These are phyloP conservation scores for Yamadazyma friedrichii DNA, from an alignment of 1,139 yeast genomes.

Conservation along the genomic window DNA sequence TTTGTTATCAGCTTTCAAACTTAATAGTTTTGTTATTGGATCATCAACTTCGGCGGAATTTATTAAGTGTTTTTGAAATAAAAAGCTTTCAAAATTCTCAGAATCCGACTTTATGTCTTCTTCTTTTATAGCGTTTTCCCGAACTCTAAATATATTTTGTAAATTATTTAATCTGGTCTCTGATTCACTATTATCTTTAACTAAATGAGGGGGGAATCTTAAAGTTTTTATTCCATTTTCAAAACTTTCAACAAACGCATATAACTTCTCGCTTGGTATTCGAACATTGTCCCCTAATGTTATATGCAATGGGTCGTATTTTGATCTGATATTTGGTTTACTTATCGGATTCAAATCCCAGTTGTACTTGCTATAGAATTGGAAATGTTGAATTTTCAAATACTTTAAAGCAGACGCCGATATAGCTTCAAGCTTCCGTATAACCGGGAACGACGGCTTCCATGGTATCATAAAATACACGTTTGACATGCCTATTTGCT, in stretches of 20 bases:
- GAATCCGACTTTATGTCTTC: not conserved
- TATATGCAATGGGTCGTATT: slow-evolving; percentile 9
- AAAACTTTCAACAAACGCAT: not conserved
- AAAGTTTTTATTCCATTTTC: not conserved
- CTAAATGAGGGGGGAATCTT: not conserved
- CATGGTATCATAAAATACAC: slow-evolving; percentile 13
- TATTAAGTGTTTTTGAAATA: not conserved
- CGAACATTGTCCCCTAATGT: slow-evolving; percentile 5
- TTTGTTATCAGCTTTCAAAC: not conserved
- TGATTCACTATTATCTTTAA: slow-evolving; percentile 1
- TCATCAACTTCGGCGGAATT: not conserved
- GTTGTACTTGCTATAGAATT: slow-evolving; percentile 9
- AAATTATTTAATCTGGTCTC: slow-evolving; percentile 2
- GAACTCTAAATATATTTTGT: not conserved
- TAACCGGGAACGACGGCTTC: slow-evolving; percentile 10
- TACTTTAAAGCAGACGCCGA: slow-evolving; percentile 7
- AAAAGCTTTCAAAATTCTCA: not conserved
- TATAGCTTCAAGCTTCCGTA: slow-evolving; percentile 5
- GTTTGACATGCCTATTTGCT: slow-evolving; percentile 10
- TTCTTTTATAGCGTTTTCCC: not conserved
- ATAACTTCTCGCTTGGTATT: not conserved
- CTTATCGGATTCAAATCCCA: slow-evolving; percentile 8
- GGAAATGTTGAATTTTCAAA: slow-evolving; percentile 7
- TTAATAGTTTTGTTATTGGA: not conserved
- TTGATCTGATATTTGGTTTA: not conserved